Percentiles rank a stretch among this genome's conserved stretches.
Evolutionary conservation across 257 asterid genomes (phyloP).

Genomic region (Solanum ahanhuiri): DNA sequence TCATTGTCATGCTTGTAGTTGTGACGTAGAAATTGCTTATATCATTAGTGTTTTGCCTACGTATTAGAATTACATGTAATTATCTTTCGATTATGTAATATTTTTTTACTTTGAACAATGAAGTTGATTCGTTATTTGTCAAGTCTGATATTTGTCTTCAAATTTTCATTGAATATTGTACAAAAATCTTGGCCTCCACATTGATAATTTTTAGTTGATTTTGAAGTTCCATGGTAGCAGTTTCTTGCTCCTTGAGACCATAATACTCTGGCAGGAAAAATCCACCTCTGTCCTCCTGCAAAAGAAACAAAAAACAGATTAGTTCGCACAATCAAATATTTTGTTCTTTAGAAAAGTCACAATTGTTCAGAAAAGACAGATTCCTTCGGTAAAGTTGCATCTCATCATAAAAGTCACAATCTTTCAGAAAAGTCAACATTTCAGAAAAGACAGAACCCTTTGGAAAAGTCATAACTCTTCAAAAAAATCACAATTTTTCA

Average conservation of each 20-base stretch:
- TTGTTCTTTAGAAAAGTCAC: neutral
- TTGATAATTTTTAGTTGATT: constrained; percentile 42
- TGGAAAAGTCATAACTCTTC: too few species aligned
- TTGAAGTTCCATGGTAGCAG: constrained; percentile 60
- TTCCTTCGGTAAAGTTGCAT: accelerated
- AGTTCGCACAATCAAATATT: neutral
- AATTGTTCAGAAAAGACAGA: neutral
- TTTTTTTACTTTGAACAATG: neutral
- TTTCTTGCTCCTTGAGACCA: constrained; percentile 84
- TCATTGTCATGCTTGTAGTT: neutral
- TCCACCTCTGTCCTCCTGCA: neutral
- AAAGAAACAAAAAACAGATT: neutral
- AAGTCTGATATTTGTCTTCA: neutral
- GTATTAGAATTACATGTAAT: neutral
- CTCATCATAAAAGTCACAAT: too few species aligned
- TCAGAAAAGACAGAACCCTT: neutral
- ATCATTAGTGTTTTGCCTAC: neutral
- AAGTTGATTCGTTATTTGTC: neutral
- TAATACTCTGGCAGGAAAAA: constrained; percentile 33
- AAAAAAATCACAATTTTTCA: too few species aligned
- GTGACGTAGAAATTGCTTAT: neutral
- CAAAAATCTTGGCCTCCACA: constrained; percentile 59
- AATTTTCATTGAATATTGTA: neutral
- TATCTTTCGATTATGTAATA: neutral
- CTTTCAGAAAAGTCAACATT: accelerated